Base-by-base conservation (phyloP, 345 rosid genomes). In the Mallotus nudiflorus region DNA sequence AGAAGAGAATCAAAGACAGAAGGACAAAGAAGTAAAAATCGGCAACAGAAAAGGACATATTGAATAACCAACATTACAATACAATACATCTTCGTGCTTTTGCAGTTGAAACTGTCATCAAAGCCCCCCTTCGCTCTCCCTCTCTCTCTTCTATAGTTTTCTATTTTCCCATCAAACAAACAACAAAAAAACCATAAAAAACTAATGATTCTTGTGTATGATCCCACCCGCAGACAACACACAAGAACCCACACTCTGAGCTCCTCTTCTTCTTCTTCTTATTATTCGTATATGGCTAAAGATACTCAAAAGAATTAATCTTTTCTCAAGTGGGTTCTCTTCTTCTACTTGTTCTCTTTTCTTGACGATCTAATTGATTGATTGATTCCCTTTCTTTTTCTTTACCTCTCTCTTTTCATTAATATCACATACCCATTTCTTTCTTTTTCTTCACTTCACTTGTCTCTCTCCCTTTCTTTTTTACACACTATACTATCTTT, bases 61-160 rank as follows among this genome's bases (percentile, higher is more conserved):
- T 35, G 49, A 51, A 28, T 50, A 67, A 60, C 62, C 53, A 67
- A 10, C 55, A n/a, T n/a, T n/a, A n/a, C n/a, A n/a, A n/a, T n/a
- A n/a, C n/a, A n/a, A n/a, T n/a, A n/a, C n/a, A n/a, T n/a, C n/a
- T n/a, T 51, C 53, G 52, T 67, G 72, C 72, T 51, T 39, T 67
- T 60, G 67, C 77, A 51, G 77, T 66, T 60, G 72, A 67, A 73
- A 60, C 62, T 66, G 62, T 66, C 71, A 45, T 20, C 39, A n/a
- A n/a, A n/a, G n/a, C n/a, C n/a, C n/a, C n/a, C n/a, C n/a, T 53
- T 24, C 73, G 35, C n/a, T n/a, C n/a, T n/a, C n/a, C n/a, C n/a
- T n/a, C n/a, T n/a, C n/a, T n/a, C n/a, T n/a, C n/a, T n/a, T n/a
- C n/a, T n/a, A n/a, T n/a, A n/a, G n/a, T n/a, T n/a, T n/a, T n/a